Evolutionary conservation across 2,329 filamentous ascomycete species (phyloP), one percentile per base, ranked within the genome.

Genomic region (Cercospora berteroae): DNA sequence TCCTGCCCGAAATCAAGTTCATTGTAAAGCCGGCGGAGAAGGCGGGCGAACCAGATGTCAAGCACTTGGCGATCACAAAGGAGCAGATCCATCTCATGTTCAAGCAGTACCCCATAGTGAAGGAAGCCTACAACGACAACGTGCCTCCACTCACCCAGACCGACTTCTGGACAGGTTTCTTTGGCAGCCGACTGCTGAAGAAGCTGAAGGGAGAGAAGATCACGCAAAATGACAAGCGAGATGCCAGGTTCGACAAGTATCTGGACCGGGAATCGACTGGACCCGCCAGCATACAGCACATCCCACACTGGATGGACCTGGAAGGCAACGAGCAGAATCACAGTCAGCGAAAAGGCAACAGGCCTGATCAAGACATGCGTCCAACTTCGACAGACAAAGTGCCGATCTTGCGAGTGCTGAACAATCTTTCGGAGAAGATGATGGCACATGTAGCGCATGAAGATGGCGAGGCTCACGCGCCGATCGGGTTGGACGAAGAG

Each of bases 251-350:
- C 69, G 95, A 98, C 79, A 90, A 90, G 72, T 97, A 97, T 77
- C 86, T 97, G 25, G 88, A 90, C 67, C 85, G 86, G 42, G 90
- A 93, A 72, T 80, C 84, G 57, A 83, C 81, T 13, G 74, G 70
- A 2, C 77, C 78, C 23, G 76, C 81, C 0, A 78, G 86, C 71
- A 82, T 89, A 3, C 82, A 89, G 36, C 86, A 90, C 65, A 88
- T 99, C 20, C 94, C 95, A 0, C 89, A 94, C 74, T 94, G 96
- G 71, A 94, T 99, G 73, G 91, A 99, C 77, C 80, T 99, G 27
- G 92, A 94, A 76, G 95, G 90, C 31, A 99, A 99, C 76, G 95
- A 98, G 80, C 92, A 95, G 78, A 94, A 99, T 75, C 89, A 96
- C 78, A 96, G 93, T 73, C 92, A 94, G 63, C 87, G 90, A 75